Evolutionary conservation across 2,329 filamentous ascomycete species (phyloP).

Genomic region (Xylariales sp.): DNA sequence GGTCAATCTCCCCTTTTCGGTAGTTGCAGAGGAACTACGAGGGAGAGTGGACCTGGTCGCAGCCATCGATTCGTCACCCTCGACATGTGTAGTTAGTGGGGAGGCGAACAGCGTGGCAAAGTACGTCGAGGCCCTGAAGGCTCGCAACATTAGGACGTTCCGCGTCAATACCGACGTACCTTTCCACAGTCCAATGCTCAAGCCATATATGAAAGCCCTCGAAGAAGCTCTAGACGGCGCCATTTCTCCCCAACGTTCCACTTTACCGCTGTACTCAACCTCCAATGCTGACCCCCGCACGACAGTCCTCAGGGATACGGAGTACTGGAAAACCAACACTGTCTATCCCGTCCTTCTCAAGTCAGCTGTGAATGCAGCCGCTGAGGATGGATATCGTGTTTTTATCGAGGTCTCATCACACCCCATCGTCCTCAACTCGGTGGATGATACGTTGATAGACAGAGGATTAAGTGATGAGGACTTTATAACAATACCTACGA

Average conservation of each 20-base stretch:
- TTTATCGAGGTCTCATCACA: conserved; percentile 58
- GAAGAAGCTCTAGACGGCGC: conserved; percentile 39
- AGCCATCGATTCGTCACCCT: conserved; percentile 32
- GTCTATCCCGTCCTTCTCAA: conserved; percentile 53
- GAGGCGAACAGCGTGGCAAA: conserved; percentile 45
- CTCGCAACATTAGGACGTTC: conserved; percentile 48
- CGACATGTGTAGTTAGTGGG: conserved; percentile 29
- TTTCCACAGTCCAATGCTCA: conserved; percentile 55
- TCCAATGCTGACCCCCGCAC: conserved; percentile 46
- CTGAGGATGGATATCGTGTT: conserved; percentile 52
- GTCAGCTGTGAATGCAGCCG: conserved; percentile 47
- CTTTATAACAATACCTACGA: conserved; percentile 48
- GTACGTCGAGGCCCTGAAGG: conserved; percentile 44
- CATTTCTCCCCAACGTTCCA: conserved; percentile 38
- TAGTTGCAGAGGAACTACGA: conserved; percentile 44
- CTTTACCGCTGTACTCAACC: conserved; percentile 53
- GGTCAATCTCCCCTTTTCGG: conserved; percentile 48
- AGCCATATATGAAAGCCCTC: conserved; percentile 48
- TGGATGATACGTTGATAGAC: conserved; percentile 54
- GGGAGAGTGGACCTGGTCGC: conserved; percentile 18
- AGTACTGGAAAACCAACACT: conserved; percentile 57
- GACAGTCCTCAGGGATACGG: conserved; percentile 42
- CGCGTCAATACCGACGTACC: conserved; percentile 55
- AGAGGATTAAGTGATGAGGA: conserved; percentile 47
- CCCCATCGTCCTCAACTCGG: conserved; percentile 56